Conservation (phyloP, 2,329 filamentous ascomycete genomes). For the Pestalotiopsis fici region DNA sequence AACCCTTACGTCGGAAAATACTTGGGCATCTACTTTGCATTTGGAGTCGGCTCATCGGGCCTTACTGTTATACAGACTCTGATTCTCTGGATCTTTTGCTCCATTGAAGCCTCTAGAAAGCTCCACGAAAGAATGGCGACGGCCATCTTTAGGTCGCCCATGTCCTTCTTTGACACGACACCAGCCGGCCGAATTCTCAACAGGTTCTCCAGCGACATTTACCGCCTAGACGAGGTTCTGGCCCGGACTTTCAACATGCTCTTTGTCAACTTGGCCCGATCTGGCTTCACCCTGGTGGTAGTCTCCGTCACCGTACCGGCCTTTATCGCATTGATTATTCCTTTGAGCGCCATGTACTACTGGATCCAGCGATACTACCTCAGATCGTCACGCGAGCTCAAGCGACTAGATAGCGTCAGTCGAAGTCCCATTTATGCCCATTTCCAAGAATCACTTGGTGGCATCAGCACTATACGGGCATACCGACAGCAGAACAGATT, state of each 20-base stretch:
- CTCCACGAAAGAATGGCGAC: conserved; percentile 96
- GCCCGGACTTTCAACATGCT: conserved; percentile 98
- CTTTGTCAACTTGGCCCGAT: conserved; percentile 74
- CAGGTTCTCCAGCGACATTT: conserved; percentile 87
- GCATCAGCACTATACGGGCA: conserved; percentile 92
- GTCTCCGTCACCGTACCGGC: conserved; percentile 80
- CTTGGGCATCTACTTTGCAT: conserved; percentile 92
- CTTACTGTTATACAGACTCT: conserved; percentile 90
- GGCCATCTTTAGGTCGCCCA: conserved; percentile 94
- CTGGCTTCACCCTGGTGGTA: conserved; percentile 81
- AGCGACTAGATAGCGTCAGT: conserved; percentile 92
- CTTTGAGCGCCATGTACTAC: conserved; percentile 78
- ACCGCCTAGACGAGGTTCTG: conserved; percentile 86
- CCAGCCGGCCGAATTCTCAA: conserved; percentile 96
- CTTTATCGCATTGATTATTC: conserved; percentile 80
- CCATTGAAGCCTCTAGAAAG: conserved; percentile 96
- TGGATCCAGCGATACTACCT: conserved; percentile 98
- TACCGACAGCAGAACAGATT: conserved; percentile 90
- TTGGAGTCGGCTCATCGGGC: conserved; percentile 83
- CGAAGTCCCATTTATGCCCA: conserved; percentile 97
- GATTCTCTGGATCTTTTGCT: conserved; percentile 99
- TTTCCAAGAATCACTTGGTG: conserved; percentile 95
- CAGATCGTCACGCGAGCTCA: conserved; percentile 91
- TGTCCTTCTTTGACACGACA: conserved; percentile 98
- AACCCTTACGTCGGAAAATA: conserved; percentile 86